Conservation (phyloP, 306 rosid genomes). For the Dalbergia oliveri region DNA sequence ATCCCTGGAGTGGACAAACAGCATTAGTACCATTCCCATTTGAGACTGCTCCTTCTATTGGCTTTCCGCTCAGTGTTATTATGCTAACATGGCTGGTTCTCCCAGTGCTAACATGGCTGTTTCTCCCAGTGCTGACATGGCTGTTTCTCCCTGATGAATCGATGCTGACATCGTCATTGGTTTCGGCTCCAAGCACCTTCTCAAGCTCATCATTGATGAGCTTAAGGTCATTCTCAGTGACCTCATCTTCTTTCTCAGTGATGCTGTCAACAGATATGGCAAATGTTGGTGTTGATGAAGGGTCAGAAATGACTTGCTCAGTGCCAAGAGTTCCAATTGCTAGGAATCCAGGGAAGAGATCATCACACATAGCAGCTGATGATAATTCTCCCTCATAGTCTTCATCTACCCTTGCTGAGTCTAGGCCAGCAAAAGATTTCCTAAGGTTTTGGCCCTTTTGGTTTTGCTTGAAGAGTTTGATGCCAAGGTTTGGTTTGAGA, state of each 20-base stretch:
- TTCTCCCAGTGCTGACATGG: constrained; percentile 76
- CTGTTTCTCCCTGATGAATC: constrained; percentile 85
- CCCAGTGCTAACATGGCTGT: constrained; percentile 86
- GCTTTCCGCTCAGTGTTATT: constrained; percentile 81
- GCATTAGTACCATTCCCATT: constrained; percentile 61
- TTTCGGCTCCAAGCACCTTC: constrained; percentile 82
- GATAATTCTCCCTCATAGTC: constrained; percentile 63
- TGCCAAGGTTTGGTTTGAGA: constrained; percentile 62
- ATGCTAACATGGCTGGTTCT: constrained; percentile 90
- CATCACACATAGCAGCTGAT: constrained; percentile 43
- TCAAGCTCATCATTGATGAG: constrained; percentile 90
- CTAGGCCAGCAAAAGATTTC: constrained; percentile 76
- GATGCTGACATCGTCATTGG: constrained; percentile 70
- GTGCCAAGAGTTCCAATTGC: constrained; percentile 95
- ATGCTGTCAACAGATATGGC: constrained; percentile 78
- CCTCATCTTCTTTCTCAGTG: constrained; percentile 88
- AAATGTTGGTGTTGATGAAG: constrained; percentile 84
- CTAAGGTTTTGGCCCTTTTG: constrained; percentile 66
- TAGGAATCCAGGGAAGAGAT: constrained; percentile 91
- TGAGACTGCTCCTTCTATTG: constrained; percentile 60
- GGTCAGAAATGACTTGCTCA: constrained; percentile 63
- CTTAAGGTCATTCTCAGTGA: constrained; percentile 83
- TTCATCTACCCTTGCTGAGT: constrained; percentile 66
- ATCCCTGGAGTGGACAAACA: constrained; percentile 85
- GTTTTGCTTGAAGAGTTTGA: constrained; percentile 64